These are phyloP conservation scores for Juglanconis oblonga DNA, from an alignment of 2,329 filamentous ascomycete genomes.

Conservation along the genomic window DNA sequence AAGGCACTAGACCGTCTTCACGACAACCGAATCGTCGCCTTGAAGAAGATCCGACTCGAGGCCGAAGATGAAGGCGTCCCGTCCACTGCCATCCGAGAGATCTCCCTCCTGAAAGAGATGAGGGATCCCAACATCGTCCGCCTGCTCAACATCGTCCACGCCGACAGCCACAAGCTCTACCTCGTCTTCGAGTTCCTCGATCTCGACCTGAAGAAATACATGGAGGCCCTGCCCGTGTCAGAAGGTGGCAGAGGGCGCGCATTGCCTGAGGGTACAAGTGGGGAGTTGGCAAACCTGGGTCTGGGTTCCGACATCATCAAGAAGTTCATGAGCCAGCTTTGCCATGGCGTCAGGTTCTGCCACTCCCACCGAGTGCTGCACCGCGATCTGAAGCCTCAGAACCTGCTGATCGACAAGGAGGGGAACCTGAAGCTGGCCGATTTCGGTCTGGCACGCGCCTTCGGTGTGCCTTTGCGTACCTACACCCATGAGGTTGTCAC, in stretches of 20 bases:
- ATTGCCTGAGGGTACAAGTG: slow-evolving; percentile 68
- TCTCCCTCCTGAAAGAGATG: slow-evolving; percentile 90
- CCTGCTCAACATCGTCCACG: slow-evolving; percentile 84
- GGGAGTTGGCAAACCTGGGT: slow-evolving; percentile 62
- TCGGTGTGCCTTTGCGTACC: slow-evolving; percentile 81
- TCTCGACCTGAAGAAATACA: slow-evolving; percentile 88
- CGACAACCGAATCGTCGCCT: slow-evolving; percentile 75
- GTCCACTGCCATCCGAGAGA: slow-evolving; percentile 86
- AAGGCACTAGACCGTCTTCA: slow-evolving; percentile 80
- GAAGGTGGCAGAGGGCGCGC: slow-evolving; percentile 80
- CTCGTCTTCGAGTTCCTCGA: slow-evolving; percentile 87
- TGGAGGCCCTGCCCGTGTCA: slow-evolving; percentile 79
- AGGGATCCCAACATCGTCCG: slow-evolving; percentile 83
- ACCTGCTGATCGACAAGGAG: slow-evolving; percentile 78
- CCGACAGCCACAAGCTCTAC: slow-evolving; percentile 88
- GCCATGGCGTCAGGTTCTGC: slow-evolving; percentile 78
- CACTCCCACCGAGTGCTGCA: slow-evolving; percentile 82
- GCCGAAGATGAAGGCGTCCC: slow-evolving; percentile 89
- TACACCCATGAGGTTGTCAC: slow-evolving; percentile 93
- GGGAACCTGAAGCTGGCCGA: slow-evolving; percentile 84
- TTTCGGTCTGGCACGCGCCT: slow-evolving; percentile 83
- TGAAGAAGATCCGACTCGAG: slow-evolving; percentile 91
- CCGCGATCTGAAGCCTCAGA: slow-evolving; percentile 83
- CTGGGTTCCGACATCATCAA: slow-evolving; percentile 80
- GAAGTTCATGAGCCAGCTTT: slow-evolving; percentile 86